Percentiles rank a stretch among this genome's conserved stretches.
These are phyloP conservation scores for Cupressus sempervirens DNA, from an alignment of 75 land plant species.

Conservation along the genomic window DNA sequence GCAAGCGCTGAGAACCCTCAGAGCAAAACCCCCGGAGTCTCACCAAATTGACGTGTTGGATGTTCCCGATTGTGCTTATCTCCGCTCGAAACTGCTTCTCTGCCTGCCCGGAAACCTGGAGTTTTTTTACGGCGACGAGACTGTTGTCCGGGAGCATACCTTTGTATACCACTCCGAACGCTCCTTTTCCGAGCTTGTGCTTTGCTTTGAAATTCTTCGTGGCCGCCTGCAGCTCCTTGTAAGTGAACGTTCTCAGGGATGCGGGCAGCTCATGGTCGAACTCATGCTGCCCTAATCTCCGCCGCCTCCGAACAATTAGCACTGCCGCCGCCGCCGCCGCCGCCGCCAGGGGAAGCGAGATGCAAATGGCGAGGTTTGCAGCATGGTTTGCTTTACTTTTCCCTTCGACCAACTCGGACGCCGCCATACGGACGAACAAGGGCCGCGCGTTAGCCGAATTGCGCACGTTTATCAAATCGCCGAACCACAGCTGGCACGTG, in stretches of 20 bases:
- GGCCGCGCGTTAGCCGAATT: background rate
- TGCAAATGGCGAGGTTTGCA: background rate
- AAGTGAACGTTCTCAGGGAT: conserved; percentile 15
- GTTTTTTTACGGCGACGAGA: conserved; percentile 23
- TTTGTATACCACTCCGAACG: conserved; percentile 25
- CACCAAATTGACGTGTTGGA: conserved; percentile 50
- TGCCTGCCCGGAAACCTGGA: conserved; percentile 6
- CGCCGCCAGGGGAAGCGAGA: background rate
- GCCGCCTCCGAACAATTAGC: background rate
- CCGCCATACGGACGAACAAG: background rate
- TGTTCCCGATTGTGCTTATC: conserved; percentile 33
- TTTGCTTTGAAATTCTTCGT: conserved; percentile 8
- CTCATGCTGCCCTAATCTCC: background rate
- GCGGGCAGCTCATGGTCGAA: background rate
- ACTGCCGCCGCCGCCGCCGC: background rate
- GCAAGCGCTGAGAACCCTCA: conserved; percentile 24
- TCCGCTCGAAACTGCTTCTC: conserved; percentile 26
- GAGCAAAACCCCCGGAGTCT: conserved; percentile 47
- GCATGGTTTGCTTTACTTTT: too few relatives aligned
- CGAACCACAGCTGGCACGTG: conserved; percentile 16
- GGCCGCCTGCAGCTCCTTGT: conserved; percentile 16
- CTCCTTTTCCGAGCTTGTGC: conserved; percentile 19
- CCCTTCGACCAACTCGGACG: background rate
- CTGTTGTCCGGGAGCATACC: conserved; percentile 17
- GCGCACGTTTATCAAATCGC: conserved; percentile 7